These are phyloP conservation scores for Pontederia paniculata DNA, from an alignment of 176 grass and related monocot genomes.

Conservation along the genomic window DNA sequence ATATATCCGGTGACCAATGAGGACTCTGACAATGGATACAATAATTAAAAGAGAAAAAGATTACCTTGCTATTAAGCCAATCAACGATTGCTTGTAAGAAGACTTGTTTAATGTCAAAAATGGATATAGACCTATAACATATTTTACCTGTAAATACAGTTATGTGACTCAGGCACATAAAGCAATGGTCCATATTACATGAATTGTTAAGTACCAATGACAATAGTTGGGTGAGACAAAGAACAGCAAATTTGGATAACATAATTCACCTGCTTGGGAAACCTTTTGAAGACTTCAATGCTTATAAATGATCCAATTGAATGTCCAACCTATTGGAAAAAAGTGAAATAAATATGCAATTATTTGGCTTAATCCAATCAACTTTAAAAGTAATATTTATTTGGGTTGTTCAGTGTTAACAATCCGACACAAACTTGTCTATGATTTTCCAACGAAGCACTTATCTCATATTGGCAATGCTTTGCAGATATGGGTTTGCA, in stretches of 20 bases:
- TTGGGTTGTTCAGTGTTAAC: too few species aligned
- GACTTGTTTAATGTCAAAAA: conserved; percentile 76
- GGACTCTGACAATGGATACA: too few species aligned
- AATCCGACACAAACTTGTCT: too few species aligned
- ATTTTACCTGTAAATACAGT: conserved; percentile 43
- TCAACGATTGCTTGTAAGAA: conserved; percentile 53
- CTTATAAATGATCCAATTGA: conserved; percentile 85
- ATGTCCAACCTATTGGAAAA: conserved; percentile 67
- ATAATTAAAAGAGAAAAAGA: conserved; percentile 8
- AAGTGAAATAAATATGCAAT: background rate
- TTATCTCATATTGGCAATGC: too few species aligned
- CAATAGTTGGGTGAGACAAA: conserved; percentile 7
- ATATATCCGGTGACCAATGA: too few species aligned
- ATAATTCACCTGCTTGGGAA: conserved; percentile 48
- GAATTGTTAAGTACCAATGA: conserved; percentile 16
- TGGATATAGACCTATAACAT: conserved; percentile 78
- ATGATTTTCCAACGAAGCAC: too few species aligned
- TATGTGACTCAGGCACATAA: background rate
- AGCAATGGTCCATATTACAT: background rate
- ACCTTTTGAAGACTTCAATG: conserved; percentile 68
- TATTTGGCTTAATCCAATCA: background rate
- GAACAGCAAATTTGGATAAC: background rate
- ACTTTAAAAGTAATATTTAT: too few species aligned
- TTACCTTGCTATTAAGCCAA: conserved; percentile 61
- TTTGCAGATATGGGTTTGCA: too few species aligned